Base-by-base conservation (phyloP, 768 basidiomycete genomes). In the Termitomyces sp. region DNA sequence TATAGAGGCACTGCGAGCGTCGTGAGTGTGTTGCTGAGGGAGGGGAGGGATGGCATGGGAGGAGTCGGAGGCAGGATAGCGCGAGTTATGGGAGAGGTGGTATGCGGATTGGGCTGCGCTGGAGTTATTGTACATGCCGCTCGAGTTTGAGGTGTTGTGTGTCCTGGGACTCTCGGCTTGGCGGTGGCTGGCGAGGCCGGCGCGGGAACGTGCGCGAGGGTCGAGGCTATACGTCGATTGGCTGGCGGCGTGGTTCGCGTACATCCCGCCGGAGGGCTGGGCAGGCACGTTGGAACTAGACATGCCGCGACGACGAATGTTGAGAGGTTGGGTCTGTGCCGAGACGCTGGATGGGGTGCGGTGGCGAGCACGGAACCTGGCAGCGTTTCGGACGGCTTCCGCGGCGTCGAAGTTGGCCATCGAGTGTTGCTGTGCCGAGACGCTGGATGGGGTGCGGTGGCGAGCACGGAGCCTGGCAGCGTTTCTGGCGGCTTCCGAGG, bases 221-320 rank as follows among this genome's bases (percentile, higher is more conserved):
- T 45, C 53, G 20, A 65, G 30, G 20, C 55, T 57, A 10, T 50
- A 56, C 4, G 60, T 63, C 30, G 64, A 65, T n/a, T 54, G 47
- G 50, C 37, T 63, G 4, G 55, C 52, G 36, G 47, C 16, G 9
- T 49, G n/a, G 24, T 59, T 59, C n/a, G 16, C 26, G 48, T 60
- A 58, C 36, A 60, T 37, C 3, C 26, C 26, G 2, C 12, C 37
- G 1, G 50, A 52, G 6, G 36, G 26, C 26, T 52, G 50, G n/a
- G 14, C 18, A 52, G 50, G 50, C 10, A 10, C 37, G 5, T 39
- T 37, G 18, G 50, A 26, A 30, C 13, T n/a, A 27, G 56, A 48
- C 2, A 24, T 24, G 34, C 50, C 36, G 32, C 53, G 57, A 16
- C 44, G 57, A 40, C 50, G 39, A 22, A 58, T 33, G 45, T 62